Evolutionary conservation across 176 grass and related monocot genomes (phyloP), one percentile per base, ranked within the genome.

Genomic region (Dendrocalamus sinicus): DNA sequence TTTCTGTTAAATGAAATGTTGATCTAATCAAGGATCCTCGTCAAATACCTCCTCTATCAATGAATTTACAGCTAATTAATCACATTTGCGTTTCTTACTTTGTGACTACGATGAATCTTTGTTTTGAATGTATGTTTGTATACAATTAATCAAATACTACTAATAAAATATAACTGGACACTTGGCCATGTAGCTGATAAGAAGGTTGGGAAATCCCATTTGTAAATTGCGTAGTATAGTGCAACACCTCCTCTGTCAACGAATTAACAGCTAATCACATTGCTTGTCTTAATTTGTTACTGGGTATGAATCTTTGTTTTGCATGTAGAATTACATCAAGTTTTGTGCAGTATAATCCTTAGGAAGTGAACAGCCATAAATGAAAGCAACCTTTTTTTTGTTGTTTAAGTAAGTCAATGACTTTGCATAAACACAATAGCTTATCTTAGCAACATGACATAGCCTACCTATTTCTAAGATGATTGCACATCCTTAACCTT

Each of bases 161-260:
- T 15, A 63, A 61, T 75, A 73, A 24, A 73, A 24, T 46, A 28
- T 74, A 63, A n/a, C 57, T 12, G 24, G 41, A 15, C 5, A 61
- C 43, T 40, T 84, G 26, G 26, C 70, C 10, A 37, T 84, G 70
- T 22, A 64, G 70, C 50, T 63, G 70, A 84, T 64, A 75, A 84
- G 70, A 45, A 65, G 4, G 19, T 35, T 26, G 13, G 40, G 0
- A 24, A 83, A 64, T 74, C 55, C 70, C 19, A 63, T 83, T 73
- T 63, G 12, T 70, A 74, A 52, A 72, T 50, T 61, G 19, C 19
- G 19, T 22, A 61, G 9, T n/a, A 22, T 9, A 58, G 8, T 9
- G 55, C 55, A n/a, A 59, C 19, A 59, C 55, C 19, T 9, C 20
- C 7, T n/a, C 19, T 59, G 9, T 59, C 55, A 59, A 59, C 20